These are phyloP conservation scores for Boletus sensibilis DNA, from an alignment of 768 basidiomycete species.

Conservation along the genomic window DNA sequence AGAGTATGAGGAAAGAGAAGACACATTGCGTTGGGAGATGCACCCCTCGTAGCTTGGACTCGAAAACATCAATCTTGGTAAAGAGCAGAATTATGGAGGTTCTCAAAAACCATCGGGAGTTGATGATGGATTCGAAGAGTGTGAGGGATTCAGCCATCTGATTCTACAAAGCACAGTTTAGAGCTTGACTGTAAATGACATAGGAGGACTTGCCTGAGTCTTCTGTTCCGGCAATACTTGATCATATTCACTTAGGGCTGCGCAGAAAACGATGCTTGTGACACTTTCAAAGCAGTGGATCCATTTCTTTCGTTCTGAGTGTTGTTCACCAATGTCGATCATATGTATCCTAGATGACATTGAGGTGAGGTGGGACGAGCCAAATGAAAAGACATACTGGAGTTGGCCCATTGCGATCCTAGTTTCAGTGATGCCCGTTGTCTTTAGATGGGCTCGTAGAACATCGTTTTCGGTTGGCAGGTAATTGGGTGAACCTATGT, in stretches of 20 bases:
- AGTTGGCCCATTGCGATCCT: constrained; percentile 67
- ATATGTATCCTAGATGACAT: constrained; percentile 49
- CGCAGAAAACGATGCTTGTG: constrained; percentile 75
- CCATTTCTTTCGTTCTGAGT: constrained; percentile 82
- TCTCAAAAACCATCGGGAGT: constrained; percentile 73
- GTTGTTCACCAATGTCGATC: constrained; percentile 80
- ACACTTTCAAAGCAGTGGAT: constrained; percentile 80
- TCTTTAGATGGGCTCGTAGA: constrained; percentile 84
- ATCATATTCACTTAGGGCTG: constrained; percentile 70
- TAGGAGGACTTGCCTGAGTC: constrained; percentile 26
- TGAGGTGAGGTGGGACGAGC: background rate
- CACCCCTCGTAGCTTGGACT: constrained; percentile 63
- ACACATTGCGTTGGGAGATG: accelerated
- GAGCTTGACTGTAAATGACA: background rate
- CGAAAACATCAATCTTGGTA: constrained; percentile 77
- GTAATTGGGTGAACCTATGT: constrained; percentile 81
- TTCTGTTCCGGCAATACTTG: constrained; percentile 66
- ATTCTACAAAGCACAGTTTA: constrained; percentile 43
- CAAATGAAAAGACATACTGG: constrained; percentile 39
- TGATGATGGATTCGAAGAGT: constrained; percentile 76
- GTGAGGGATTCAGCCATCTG: constrained; percentile 76
- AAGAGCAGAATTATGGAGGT: constrained; percentile 69
- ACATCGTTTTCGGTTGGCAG: constrained; percentile 88
- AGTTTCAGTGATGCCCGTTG: constrained; percentile 88
- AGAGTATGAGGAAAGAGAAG: background rate